Evolutionary conservation across 2,329 filamentous ascomycete species (phyloP).

Genomic region (Kalmusia sp.): DNA sequence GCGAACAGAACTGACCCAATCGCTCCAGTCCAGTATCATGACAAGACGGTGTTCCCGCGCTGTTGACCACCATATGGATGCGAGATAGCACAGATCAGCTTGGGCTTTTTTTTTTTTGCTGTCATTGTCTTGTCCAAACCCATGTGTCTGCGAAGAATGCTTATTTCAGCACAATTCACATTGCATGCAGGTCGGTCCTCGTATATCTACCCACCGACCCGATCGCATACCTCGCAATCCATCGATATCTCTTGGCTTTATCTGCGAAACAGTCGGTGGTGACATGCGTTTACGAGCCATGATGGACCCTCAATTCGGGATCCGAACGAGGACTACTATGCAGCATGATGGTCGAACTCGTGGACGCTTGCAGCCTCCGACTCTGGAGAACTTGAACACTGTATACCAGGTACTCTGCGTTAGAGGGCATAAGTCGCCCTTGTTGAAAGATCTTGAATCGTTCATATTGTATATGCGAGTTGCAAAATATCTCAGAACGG

Average conservation of each 20-base stretch:
- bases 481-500: not conserved
- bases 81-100: not conserved
- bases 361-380: not conserved
- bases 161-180: not conserved
- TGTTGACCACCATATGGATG: conserved; percentile 4
- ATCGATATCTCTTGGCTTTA: not conserved
- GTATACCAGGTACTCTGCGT: not conserved
- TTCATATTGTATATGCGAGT: not conserved
- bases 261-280: not conserved
- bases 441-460: not conserved
- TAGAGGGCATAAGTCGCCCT: not conserved
- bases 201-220: not conserved
- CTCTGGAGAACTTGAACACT: not conserved
- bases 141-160: not conserved
- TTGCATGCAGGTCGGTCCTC: not conserved
- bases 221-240: not conserved
- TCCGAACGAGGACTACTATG: not conserved
- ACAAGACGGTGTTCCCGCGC: not conserved
- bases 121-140: not conserved
- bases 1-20: conserved; percentile 1
- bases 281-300: not conserved
- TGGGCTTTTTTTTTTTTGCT: not conserved
- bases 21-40: conserved; percentile 5
- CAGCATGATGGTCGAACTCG: not conserved
- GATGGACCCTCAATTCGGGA: not conserved